phyloP scores from a whole-genome alignment of 1,284 basidiomycete species.

The Ustilago vetiveriae region DNA sequence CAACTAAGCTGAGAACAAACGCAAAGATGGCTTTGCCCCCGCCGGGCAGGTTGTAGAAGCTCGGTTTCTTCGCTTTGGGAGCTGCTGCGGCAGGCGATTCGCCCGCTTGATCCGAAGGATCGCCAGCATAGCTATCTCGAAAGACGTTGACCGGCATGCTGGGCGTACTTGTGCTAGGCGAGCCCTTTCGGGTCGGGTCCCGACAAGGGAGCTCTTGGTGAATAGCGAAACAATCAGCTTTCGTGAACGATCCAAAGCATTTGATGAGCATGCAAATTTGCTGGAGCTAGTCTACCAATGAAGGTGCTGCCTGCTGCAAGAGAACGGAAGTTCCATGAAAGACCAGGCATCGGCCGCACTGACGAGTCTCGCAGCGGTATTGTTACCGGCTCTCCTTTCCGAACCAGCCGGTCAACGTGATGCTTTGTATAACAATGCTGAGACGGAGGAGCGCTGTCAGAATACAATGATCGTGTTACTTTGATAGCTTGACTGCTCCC shows the following conservation, averaged over 20 bases:
- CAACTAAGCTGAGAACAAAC: constrained; percentile 54
- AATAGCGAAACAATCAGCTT: background rate
- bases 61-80: constrained; percentile 9
- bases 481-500: too few relatives aligned
- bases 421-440: too few relatives aligned
- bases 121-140: constrained; percentile 34
- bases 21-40: constrained; percentile 54
- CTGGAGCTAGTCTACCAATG: too few relatives aligned
- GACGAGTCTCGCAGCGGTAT: background rate
- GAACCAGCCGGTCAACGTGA: too few relatives aligned
- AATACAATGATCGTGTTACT: too few relatives aligned
- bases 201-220: background rate
- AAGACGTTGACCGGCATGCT: constrained; percentile 48
- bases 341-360: background rate
- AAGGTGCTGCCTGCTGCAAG: too few relatives aligned
- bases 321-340: background rate
- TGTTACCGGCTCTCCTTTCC: too few relatives aligned
- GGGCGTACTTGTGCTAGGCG: background rate
- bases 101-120: background rate
- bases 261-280: background rate
- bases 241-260: background rate
- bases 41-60: constrained; percentile 34
- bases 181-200: background rate
- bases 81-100: background rate
- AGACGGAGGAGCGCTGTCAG: too few relatives aligned